These are phyloP conservation scores for Lactuca sativa DNA, from an alignment of 129 eudicot genomes.

Conservation along the genomic window DNA sequence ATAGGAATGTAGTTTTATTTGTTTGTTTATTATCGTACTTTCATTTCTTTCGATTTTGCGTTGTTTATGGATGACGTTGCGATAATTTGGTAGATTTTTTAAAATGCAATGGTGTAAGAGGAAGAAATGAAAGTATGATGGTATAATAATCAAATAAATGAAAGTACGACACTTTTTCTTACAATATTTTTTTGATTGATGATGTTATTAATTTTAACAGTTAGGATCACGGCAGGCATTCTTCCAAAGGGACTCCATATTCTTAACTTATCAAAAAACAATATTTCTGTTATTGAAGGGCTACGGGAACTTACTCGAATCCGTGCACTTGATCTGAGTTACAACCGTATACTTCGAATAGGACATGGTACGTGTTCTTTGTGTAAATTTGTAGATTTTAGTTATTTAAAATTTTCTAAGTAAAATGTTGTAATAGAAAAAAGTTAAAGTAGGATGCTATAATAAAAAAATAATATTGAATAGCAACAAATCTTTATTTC, in stretches of 20 bases:
- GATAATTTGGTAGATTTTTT: too few relatives aligned
- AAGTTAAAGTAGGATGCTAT: too few relatives aligned
- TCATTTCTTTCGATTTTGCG: too few relatives aligned
- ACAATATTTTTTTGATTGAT: slow-evolving; percentile 2
- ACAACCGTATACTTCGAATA: slow-evolving; percentile 76
- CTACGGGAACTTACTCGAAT: slow-evolving; percentile 88
- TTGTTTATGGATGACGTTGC: too few relatives aligned
- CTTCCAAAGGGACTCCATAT: slow-evolving; percentile 95
- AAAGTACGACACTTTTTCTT: too few relatives aligned
- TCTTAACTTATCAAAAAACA: slow-evolving; percentile 81
- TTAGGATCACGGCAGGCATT: slow-evolving; percentile 88
- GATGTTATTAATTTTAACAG: slow-evolving; percentile 35
- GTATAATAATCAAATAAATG: too few relatives aligned
- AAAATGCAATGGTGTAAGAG: too few relatives aligned
- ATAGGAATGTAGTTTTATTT: too few relatives aligned
- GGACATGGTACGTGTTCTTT: slow-evolving; percentile 75
- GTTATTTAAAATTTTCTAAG: too few relatives aligned
- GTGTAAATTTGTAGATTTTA: not conserved
- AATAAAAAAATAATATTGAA: too few relatives aligned
- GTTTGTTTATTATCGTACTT: too few relatives aligned
- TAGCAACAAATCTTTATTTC: not conserved
- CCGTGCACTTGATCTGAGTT: slow-evolving; percentile 94
- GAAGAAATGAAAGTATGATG: not conserved
- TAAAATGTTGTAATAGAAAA: too few relatives aligned
- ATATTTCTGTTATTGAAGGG: slow-evolving; percentile 85